Base-by-base conservation (phyloP, 345 rosid species). In the Trapa bicornis region DNA sequence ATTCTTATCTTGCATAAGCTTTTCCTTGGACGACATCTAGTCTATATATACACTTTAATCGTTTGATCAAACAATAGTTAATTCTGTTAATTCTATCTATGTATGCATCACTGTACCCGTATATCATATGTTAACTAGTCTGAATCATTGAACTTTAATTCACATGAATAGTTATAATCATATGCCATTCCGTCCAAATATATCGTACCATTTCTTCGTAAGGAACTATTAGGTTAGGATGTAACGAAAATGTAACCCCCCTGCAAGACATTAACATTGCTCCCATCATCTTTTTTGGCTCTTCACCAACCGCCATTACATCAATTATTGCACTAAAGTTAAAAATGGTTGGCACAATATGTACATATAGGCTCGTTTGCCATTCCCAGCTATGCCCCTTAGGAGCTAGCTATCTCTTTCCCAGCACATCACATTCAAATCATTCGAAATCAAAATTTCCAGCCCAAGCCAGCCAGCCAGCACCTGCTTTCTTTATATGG, bases 281-380 rank as follows among this genome's bases (percentile, higher is more conserved):
- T 54, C 11, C 63, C 9, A n/a, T 29, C 38, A 54, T 22, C 33
- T 33, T 22, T 58, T 58, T 58, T 58, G 63, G 35, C 63, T 9
- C 63, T 58, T 58, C 63, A 58, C 63, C 63, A 32, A 58, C 37
- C 63, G 10, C 63, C 63, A 58, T 58, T 58, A 58, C 37, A 29
- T 58, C 63, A 58, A 58, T 58, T 58, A 58, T 58, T 58, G 63
- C 63, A 58, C 37, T 58, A 58, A 58, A 58, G 63, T 58, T 58
- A 58, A 58, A 58, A 58, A 58, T 32, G 4, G 38, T 58, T 58
- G 37, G 37, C 63, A 58, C 63, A 58, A 33, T 32, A 11, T 32
- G 13, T 33, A 32, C 33, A 35, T 35, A 58, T 58, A 58, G 60
- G 60, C 33, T 3, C 29, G 60, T 54, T 54, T 54, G 35, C 17